A percentile compares a stretch with the other conserved stretches of the same genome.
These are phyloP conservation scores for Orobanche coerulescens DNA, from an alignment of 257 asterid genomes.

Conservation along the genomic window DNA sequence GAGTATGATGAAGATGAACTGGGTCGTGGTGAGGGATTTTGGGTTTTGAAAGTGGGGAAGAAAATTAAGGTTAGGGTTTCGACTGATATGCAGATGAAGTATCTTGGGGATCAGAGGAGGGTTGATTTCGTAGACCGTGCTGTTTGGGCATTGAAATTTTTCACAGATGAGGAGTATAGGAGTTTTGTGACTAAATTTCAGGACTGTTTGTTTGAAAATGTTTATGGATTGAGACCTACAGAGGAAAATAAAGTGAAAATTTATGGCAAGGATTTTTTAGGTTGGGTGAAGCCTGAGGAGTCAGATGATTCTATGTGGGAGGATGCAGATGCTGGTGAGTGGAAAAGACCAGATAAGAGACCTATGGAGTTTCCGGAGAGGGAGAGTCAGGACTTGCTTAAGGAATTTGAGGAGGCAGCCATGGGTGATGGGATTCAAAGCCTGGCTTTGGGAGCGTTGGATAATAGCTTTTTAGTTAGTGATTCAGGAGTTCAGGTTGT, in stretches of 20 bases:
- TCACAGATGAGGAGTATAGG: slow-evolving; percentile 65
- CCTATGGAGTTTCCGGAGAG: slow-evolving; percentile 35
- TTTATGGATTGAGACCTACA: slow-evolving; percentile 63
- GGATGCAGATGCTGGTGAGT: slow-evolving; percentile 74
- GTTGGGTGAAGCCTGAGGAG: slow-evolving; percentile 87
- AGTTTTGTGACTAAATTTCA: slow-evolving; percentile 61
- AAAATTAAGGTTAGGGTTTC: slow-evolving; percentile 64
- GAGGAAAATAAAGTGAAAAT: slow-evolving; percentile 73
- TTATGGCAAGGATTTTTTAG: slow-evolving; percentile 83
- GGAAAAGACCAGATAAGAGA: slow-evolving; percentile 54
- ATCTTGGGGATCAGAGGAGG: slow-evolving; percentile 89
- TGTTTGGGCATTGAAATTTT: slow-evolving; percentile 90
- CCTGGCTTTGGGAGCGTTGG: slow-evolving; percentile 92
- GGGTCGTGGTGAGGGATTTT: slow-evolving; percentile 49
- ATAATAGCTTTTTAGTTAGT: slow-evolving; percentile 86
- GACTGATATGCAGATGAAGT: slow-evolving; percentile 83
- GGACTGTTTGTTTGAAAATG: slow-evolving; percentile 86
- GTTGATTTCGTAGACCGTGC: slow-evolving; percentile 87
- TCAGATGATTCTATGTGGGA: slow-evolving; percentile 95
- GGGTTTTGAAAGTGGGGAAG: slow-evolving; percentile 76
- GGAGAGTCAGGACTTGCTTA: slow-evolving; percentile 68
- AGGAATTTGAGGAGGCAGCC: slow-evolving; percentile 89
- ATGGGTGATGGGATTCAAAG: slow-evolving; percentile 88
- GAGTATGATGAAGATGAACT: slow-evolving; percentile 44
- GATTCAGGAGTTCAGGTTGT: slow-evolving; percentile 94